phyloP scores from a whole-genome alignment of 768 basidiomycete species.

The Russula sp. region DNA sequence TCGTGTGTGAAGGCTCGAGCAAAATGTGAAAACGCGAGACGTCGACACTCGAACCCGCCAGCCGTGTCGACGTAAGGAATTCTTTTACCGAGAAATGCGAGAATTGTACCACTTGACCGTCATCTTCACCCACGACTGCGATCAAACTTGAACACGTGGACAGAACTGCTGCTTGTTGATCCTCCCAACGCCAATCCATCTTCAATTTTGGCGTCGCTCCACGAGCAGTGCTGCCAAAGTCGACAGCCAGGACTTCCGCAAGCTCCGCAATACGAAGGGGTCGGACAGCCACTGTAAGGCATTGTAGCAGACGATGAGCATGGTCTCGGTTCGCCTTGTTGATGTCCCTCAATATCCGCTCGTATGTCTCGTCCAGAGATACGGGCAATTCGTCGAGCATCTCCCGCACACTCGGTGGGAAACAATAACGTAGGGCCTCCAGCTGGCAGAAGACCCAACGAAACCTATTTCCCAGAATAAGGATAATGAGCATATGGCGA shows the following conservation, averaged over 20 bases:
- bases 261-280: not conserved
- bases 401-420: not conserved
- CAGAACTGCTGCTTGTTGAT: not conserved
- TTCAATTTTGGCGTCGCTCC: not conserved
- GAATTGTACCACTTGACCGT: not conserved
- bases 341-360: not conserved
- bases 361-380: not conserved
- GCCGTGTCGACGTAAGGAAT: not conserved
- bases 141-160: not conserved
- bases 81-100: slow-evolving; percentile 3
- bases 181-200: not conserved
- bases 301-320: not conserved
- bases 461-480: not conserved
- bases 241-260: not conserved
- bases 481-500: not conserved
- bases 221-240: not conserved
- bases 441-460: not conserved
- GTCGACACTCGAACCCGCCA: not conserved
- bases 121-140: not conserved
- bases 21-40: not conserved
- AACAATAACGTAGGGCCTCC: not conserved
- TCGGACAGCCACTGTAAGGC: not conserved
- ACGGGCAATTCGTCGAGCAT: not conserved
- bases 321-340: not conserved
- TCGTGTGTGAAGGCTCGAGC: not conserved